These are phyloP conservation scores for Xerophyta viscosa DNA, from an alignment of 106 monocot genomes.

Conservation along the genomic window DNA sequence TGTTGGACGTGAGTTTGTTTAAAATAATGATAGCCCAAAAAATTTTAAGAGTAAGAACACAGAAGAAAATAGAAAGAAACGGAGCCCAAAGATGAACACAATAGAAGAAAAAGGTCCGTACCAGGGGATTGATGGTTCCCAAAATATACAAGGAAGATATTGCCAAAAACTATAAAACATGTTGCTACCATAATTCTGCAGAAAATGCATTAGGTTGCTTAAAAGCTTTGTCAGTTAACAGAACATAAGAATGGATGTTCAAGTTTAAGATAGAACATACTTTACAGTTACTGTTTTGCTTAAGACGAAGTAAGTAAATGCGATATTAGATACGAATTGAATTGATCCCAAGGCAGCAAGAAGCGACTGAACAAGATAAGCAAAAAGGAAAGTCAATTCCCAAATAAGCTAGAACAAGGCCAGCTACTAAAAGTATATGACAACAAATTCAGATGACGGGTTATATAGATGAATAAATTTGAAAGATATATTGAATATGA, in stretches of 20 bases:
- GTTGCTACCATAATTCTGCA: slow-evolving; percentile 88
- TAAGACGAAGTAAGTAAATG: slow-evolving; percentile 94
- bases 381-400: no score
- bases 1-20: no score
- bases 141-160: slow-evolving; percentile 89
- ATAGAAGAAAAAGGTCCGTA: slow-evolving; percentile 24
- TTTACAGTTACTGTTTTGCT: slow-evolving; percentile 69
- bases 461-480: no score
- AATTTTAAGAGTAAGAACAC: no score
- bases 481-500: no score
- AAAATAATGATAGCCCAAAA: no score
- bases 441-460: no score
- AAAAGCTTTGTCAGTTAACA: not conserved
- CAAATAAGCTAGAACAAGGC: no score
- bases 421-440: no score
- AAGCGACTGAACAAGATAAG: slow-evolving; percentile 59
- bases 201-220: not conserved
- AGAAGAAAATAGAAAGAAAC: not conserved
- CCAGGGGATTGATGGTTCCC: slow-evolving; percentile 99
- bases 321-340: slow-evolving; percentile 95
- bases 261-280: slow-evolving; percentile 33
- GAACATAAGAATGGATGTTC: not conserved
- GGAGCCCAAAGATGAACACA: no score
- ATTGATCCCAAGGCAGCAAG: slow-evolving; percentile 97
- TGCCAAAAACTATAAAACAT: slow-evolving; percentile 85